Base-by-base conservation (phyloP, 2,329 filamentous ascomycete genomes). In the Colletotrichum caudatum region DNA sequence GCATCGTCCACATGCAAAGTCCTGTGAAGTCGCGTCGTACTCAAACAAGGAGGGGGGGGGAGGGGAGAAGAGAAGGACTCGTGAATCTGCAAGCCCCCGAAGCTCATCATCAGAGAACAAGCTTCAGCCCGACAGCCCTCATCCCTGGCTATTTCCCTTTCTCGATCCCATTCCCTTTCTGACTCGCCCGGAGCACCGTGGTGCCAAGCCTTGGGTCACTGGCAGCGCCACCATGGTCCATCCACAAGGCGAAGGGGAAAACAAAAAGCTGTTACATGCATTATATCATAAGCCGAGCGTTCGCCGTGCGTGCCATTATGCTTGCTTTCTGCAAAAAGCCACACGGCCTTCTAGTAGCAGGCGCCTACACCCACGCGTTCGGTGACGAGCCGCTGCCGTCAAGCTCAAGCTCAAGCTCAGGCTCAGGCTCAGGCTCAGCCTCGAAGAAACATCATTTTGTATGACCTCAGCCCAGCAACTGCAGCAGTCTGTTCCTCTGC, bases 191-290 rank as follows among this genome's bases (percentile, higher is more conserved):
- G 35, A 23, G 39, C 39, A 53, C 41, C 18, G 35, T 56, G 51
- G 26, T 68, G 68, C 46, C 66, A 69, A 46, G 64, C 51, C 69
- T 71, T 54, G 69, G 69, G 53, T 69, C 59, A 62, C n/a, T 54
- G 58, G 46, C 65, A 37, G 46, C 44, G 46, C 54, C 54, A 9
- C 20, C 18, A 44, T 44, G 6, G 8, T 35, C 39, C 61, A 50
- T 37, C 35, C 41, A 26, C 56, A 23, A 16, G 50, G 44, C 44
- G 20, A 59, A 26, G 14, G 8, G 18, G 20, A 23, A 35, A 54
- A 18, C 26, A 20, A n/a, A 41, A 53, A 41, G 48, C 64, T 68
- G 68, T 41, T 58, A 68, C 51, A 68, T 68, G 35, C 50, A 39
- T 63, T 44, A 39, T 56, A 63, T 63, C 58, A 44, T 62, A 53